Conservation (phyloP, 1,284 basidiomycete genomes). For the Irpex sp. region DNA sequence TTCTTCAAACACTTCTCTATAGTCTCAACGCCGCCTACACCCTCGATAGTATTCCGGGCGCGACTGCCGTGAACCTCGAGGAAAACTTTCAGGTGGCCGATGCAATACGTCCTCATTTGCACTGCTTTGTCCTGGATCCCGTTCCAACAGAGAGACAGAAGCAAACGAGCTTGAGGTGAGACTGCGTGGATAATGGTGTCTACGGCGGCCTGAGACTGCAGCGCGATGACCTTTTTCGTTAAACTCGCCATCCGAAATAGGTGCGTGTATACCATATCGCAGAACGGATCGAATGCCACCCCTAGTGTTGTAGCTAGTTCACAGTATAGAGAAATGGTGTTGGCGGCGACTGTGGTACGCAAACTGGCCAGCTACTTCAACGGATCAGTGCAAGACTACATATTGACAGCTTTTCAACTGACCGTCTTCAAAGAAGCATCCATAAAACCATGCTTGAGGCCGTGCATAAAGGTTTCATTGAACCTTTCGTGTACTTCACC, state of each 20-base stretch:
- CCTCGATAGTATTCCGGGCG: constrained; percentile 59
- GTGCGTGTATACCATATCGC: constrained; percentile 69
- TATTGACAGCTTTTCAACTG: constrained; percentile 23
- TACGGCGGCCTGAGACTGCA: constrained; percentile 77
- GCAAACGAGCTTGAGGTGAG: constrained; percentile 65
- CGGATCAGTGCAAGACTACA: background rate
- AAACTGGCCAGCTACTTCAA: constrained; percentile 70
- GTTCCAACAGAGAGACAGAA: constrained; percentile 70
- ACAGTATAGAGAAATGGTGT: constrained; percentile 73
- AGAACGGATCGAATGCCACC: constrained; percentile 66
- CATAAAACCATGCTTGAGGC: constrained; percentile 72
- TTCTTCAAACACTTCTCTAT: constrained; percentile 72
- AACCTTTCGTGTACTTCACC: constrained; percentile 76
- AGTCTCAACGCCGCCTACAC: constrained; percentile 56
- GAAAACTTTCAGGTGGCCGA: constrained; percentile 69
- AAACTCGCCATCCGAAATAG: constrained; percentile 85
- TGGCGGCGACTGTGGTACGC: constrained; percentile 85
- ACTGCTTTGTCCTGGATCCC: constrained; percentile 82
- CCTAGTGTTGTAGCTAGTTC: constrained; percentile 75
- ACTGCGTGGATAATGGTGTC: constrained; percentile 66
- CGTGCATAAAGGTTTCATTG: constrained; percentile 66
- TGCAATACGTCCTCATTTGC: constrained; percentile 67
- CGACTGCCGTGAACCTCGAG: constrained; percentile 64
- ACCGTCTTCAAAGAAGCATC: constrained; percentile 87
- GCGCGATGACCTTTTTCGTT: constrained; percentile 93